phyloP scores from a whole-genome alignment of 225 moss, liverwort and hornwort species.

The Pseudoscleropodium purum region DNA sequence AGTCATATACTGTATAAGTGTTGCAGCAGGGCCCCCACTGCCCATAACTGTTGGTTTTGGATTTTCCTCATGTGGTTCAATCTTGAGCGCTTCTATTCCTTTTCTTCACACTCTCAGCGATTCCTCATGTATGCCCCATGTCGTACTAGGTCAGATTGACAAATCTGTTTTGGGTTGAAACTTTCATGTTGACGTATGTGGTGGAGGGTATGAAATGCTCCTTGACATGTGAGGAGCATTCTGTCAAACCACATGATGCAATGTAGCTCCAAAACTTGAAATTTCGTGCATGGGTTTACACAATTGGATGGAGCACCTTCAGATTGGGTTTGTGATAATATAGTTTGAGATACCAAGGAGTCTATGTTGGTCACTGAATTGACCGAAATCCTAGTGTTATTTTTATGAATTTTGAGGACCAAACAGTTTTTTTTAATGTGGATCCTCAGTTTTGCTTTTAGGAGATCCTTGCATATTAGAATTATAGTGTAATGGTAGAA shows the following conservation, averaged over 20 bases:
- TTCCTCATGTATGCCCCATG: neutral
- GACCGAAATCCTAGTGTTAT: neutral
- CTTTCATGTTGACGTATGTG: neutral
- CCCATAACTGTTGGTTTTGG: conserved; percentile 27
- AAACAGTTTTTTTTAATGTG: too few species aligned
- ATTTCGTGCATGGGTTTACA: neutral
- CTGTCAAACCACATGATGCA: neutral
- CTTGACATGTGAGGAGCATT: neutral
- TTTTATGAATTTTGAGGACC: neutral
- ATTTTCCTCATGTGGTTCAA: conserved; percentile 13
- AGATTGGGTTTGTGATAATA: neutral
- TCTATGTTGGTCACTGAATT: neutral
- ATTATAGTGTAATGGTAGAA: neutral
- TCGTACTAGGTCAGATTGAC: neutral
- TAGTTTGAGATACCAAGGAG: neutral
- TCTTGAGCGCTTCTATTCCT: neutral
- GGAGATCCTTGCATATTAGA: neutral
- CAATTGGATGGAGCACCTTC: neutral
- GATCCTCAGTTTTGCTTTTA: neutral
- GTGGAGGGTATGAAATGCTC: neutral
- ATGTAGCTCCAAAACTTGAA: neutral
- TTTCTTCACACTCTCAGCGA: neutral
- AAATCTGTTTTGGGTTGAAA: neutral
- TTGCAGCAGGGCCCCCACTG: conserved; percentile 10
- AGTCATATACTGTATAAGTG: conserved; percentile 8